Evolutionary conservation across 2,329 filamentous ascomycete genomes (phyloP), one percentile per base, ranked within the genome.

Genomic region (Aspergillus sp.): DNA sequence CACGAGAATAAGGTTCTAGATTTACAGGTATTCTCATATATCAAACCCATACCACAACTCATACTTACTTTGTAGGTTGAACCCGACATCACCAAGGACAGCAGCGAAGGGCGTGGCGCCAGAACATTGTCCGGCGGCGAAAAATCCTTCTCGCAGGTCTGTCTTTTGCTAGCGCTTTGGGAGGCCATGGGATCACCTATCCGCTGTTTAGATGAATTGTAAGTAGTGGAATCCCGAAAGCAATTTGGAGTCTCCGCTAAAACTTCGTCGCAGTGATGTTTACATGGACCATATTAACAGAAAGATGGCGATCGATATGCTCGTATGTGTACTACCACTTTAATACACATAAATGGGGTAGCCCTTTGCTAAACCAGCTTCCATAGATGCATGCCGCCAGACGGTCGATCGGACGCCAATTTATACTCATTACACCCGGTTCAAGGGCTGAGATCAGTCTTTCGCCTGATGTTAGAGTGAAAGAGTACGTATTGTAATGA

Each of bases 231-330:
- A 9, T 30, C n/a, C 30, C 39, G 20, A 26, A 32, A 22, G 13
- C 8, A 22, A 53, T 20, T 6, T 18, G 11, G 43, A 18, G 34
- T 17, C 9, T 9, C 22, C 17, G 18, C 55, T 57, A 47, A 57
- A 9, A n/a, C 8, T 26, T 30, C 11, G 5, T 6, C 8, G 11
- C 32, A 83, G 80, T 70, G 95, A 99, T 72, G 95, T 99, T 32
- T 99, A 97, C 80, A 99, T 99, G 95, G 95, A 99, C 75, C 91
- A 89, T 65, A 91, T 98, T 58, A 99, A 99, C 74, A 87, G 95
- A 59, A 91, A 90, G 55, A 90, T 96, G 65, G 96, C 91, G 71
- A 96, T 96, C 66, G 89, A 90, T 62, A 91, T 99, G 89, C 89
- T 99, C 74, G 89, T 91, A 78, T 79, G 87, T 50, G 38, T 5